Evolutionary conservation across 768 basidiomycete species (phyloP).

Genomic region (Collybia sordida): DNA sequence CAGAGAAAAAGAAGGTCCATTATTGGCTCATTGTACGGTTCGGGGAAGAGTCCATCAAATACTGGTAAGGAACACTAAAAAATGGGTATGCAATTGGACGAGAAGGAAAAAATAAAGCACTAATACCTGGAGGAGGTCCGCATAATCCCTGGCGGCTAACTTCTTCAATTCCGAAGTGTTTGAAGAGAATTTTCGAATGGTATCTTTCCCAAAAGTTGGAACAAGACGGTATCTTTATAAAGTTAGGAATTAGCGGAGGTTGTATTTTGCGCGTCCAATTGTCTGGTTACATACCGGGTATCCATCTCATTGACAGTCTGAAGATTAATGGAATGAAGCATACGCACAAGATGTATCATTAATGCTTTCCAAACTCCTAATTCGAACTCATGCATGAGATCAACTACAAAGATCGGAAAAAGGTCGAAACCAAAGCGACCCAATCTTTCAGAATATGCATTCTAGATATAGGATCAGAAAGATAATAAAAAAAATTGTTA

Average conservation of each 20-base stretch:
- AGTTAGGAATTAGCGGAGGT: background rate
- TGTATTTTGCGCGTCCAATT: background rate
- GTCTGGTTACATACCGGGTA: slow-evolving; percentile 17
- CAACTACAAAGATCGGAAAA: slow-evolving; percentile 25
- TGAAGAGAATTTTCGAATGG: slow-evolving; percentile 22
- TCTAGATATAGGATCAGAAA: background rate
- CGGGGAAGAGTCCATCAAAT: slow-evolving; percentile 6
- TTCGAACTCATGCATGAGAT: slow-evolving; percentile 38
- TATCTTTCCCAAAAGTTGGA: slow-evolving; percentile 15
- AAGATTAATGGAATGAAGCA: slow-evolving; percentile 23
- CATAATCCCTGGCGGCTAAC: slow-evolving; percentile 27
- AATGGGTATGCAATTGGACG: background rate
- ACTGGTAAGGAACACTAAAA: slow-evolving; percentile 10
- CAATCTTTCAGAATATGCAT: background rate
- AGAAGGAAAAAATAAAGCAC: too few relatives aligned
- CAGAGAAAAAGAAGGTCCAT: slow-evolving; percentile 22
- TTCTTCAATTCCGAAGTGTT: slow-evolving; percentile 25
- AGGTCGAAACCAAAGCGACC: slow-evolving; percentile 16
- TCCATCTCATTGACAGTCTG: slow-evolving; percentile 20
- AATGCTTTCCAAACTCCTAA: slow-evolving; percentile 35
- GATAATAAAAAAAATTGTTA: too few relatives aligned
- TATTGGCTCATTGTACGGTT: slow-evolving; percentile 16
- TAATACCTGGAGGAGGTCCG: slow-evolving; percentile 24
- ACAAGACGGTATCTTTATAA: slow-evolving; percentile 1
- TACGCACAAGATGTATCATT: slow-evolving; percentile 31